A percentile compares a stretch with the other conserved stretches of the same genome.
These are phyloP conservation scores for Yamadazyma dendronema DNA, from an alignment of 1,139 yeast species.

Conservation along the genomic window DNA sequence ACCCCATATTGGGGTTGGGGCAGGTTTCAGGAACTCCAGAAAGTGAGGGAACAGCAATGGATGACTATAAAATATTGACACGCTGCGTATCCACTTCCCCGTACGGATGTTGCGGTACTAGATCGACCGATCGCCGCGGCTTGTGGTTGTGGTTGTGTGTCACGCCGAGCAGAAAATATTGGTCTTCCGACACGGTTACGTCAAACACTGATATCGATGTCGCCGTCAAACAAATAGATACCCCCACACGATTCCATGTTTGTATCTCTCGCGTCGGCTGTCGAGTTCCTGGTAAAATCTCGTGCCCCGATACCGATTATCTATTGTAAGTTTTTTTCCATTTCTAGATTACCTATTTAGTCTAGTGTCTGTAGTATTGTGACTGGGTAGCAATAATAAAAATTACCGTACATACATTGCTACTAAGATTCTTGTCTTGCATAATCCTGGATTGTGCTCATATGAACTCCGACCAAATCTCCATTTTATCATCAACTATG, in stretches of 20 bases:
- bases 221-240: too few relatives aligned
- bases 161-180: too few relatives aligned
- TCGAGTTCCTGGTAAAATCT: too few relatives aligned
- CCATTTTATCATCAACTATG: not conserved
- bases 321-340: too few relatives aligned
- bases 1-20: not conserved
- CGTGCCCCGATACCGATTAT: not conserved
- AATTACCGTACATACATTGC: not conserved
- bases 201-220: too few relatives aligned
- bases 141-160: too few relatives aligned
- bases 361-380: not conserved
- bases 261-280: too few relatives aligned
- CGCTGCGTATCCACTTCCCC: not conserved
- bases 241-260: too few relatives aligned
- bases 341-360: not conserved
- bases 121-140: too few relatives aligned
- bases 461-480: not conserved
- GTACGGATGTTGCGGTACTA: too few relatives aligned
- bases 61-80: not conserved
- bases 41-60: not conserved
- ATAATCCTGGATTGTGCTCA: too few relatives aligned
- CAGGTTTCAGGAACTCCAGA: not conserved
- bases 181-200: too few relatives aligned
- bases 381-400: not conserved
- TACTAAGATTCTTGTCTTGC: not conserved